Percentiles rank a stretch among this genome's conserved stretches.
Conservation (phyloP, 164 flowering plant species). For the Kalanchoe fedtschenkoi region DNA sequence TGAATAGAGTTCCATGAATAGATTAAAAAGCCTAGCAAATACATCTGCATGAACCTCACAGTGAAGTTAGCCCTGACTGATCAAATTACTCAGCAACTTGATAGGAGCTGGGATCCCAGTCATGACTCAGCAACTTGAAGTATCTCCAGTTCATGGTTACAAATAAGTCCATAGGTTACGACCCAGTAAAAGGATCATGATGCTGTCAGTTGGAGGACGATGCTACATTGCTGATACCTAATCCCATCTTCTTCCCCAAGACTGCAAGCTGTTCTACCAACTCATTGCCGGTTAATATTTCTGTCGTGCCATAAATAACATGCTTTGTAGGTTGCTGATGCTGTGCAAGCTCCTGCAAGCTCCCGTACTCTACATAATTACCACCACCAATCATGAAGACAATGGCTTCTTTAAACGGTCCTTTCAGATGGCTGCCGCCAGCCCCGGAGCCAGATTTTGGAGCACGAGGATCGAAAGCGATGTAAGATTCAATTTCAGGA, state of each 20-base stretch:
- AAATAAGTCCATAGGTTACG: too few species aligned
- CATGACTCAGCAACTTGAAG: not conserved
- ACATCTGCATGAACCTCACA: not conserved
- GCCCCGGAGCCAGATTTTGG: constrained; percentile 61
- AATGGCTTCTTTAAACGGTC: constrained; percentile 90
- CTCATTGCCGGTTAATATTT: constrained; percentile 76
- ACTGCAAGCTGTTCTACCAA: constrained; percentile 83
- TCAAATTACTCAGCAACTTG: not conserved
- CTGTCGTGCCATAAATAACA: constrained; percentile 86
- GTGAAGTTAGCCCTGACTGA: not conserved
- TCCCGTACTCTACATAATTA: constrained; percentile 80
- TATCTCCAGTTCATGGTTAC: not conserved
- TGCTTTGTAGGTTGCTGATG: constrained; percentile 72
- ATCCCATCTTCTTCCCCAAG: constrained; percentile 90
- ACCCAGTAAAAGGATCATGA: not conserved
- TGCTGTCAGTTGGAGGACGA: constrained; percentile 18
- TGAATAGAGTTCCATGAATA: too few species aligned
- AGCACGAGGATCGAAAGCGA: constrained; percentile 81
- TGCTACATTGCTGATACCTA: constrained; percentile 30
- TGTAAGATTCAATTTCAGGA: constrained; percentile 79
- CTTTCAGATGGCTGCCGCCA: constrained; percentile 56
- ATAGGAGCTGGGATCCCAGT: not conserved
- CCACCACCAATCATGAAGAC: constrained; percentile 99
- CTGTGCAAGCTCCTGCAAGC: constrained; percentile 77
- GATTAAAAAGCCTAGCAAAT: not conserved